phyloP scores from a whole-genome alignment of 257 asterid genomes.

The Solanum habrochaites region DNA sequence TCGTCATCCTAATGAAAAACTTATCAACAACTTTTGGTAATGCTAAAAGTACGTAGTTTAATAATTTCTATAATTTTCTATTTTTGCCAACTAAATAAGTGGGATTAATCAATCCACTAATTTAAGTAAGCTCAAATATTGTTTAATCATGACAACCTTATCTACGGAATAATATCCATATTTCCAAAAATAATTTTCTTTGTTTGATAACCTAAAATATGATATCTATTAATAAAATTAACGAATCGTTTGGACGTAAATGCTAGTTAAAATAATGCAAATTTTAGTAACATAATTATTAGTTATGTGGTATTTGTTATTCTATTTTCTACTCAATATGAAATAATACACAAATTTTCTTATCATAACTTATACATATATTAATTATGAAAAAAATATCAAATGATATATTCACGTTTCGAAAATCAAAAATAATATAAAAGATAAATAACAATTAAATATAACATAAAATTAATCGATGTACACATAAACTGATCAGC shows the following conservation, averaged over 20 bases:
- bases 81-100: neutral
- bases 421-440: neutral
- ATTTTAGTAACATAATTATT: neutral
- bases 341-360: too few relatives aligned
- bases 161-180: neutral
- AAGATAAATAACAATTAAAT: neutral
- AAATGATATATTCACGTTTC: too few relatives aligned
- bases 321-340: too few relatives aligned
- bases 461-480: rapidly evolving
- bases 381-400: too few relatives aligned
- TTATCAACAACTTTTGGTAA: neutral
- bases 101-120: neutral
- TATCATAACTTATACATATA: too few relatives aligned
- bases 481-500: neutral
- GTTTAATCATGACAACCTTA: neutral
- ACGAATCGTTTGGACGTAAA: neutral
- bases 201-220: neutral
- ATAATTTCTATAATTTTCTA: neutral
- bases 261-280: neutral
- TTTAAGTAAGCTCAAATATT: neutral
- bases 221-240: neutral
- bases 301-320: neutral
- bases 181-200: neutral
- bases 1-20: neutral
- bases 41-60: neutral